Evolutionary conservation across 2,329 filamentous ascomycete species (phyloP), one percentile per base, ranked within the genome.

Genomic region (Talaromyces sp.): DNA sequence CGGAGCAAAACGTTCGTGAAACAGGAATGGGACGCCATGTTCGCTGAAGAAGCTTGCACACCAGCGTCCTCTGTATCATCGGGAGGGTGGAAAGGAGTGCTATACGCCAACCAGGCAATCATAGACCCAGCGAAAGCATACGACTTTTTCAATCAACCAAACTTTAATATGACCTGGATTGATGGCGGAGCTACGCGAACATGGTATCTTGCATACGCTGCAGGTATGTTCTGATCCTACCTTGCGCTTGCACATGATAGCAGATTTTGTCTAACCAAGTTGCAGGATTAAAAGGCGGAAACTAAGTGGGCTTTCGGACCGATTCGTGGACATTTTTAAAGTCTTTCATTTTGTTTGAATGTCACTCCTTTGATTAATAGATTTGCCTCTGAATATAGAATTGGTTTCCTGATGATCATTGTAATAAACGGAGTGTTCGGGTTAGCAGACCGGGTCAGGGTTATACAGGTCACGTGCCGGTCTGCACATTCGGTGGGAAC

Each of bases 21-120:
- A 50, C 86, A 96, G 77, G 94, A 97, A 77, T 97, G 93, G 93
- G 81, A 89, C 52, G 84, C 85, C 1, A 92, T 90, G 73, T 98
- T 98, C 76, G 84, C 84, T 61, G 81, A 87, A 24, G 87, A 87
- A 0, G 84, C 90, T 10, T 86, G 86, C 1, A 86, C 90, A 62
- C 80, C 80, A 2, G 81, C 79, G 1, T 69, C 72, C 4, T 75
- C 81, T 0, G 87, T 93, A 5, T 78, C 81, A 8, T 65, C 63
- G 7, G 91, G 90, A 50, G 92, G 92, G 0, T 98, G 95, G 95
- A 90, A 87, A 74, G 92, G 94, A 0, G 87, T 98, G 19, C 77
- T 98, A 41, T 92, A 89, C 72, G 91, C 88, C 24, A 97, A 96
- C 75, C 84, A 92, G 50, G 93, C 92, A 0, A 87, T 93, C 8